A percentile compares a stretch with the other conserved stretches of the same genome.
Conservation (phyloP, 768 basidiomycete genomes). For the Boletus reticuloceps region DNA sequence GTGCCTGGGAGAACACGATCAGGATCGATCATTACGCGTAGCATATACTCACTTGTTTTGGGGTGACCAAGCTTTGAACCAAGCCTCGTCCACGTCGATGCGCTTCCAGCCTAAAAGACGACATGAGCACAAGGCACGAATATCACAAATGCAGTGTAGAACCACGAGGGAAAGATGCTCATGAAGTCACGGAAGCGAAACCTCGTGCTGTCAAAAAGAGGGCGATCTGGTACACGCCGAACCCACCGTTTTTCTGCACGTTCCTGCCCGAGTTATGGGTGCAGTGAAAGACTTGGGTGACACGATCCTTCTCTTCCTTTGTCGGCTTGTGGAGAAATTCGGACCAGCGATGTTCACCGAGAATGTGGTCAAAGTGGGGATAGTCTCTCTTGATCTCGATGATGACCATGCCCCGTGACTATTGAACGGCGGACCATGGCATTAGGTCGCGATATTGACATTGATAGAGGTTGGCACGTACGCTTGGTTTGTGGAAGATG, state of each 20-base stretch:
- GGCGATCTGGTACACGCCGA: neutral
- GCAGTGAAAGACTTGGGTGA: constrained; percentile 41
- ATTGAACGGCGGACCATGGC: neutral
- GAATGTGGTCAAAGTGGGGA: constrained; percentile 31
- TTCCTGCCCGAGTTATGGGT: constrained; percentile 34
- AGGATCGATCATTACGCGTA: neutral
- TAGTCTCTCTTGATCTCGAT: constrained; percentile 39
- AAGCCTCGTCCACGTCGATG: constrained; percentile 40
- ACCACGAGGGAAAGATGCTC: neutral
- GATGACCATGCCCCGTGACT: constrained; percentile 47
- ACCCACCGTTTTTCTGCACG: constrained; percentile 46
- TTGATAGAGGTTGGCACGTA: constrained; percentile 26
- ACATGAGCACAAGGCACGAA: neutral
- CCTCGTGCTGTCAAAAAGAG: neutral
- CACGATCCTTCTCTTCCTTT: constrained; percentile 25
- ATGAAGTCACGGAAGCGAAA: neutral
- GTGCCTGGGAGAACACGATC: constrained; percentile 14
- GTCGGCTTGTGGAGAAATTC: constrained; percentile 35
- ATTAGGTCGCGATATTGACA: neutral
- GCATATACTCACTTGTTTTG: constrained; percentile 23
- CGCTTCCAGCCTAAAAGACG: constrained; percentile 44
- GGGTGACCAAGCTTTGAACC: constrained; percentile 35
- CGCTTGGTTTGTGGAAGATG: constrained; percentile 44
- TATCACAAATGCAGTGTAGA: neutral
- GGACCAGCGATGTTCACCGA: constrained; percentile 44